Evolutionary conservation across 169 alveolate species (phyloP), one percentile per base, ranked within the genome.

Genomic region (Besnoitia besnoiti): DNA sequence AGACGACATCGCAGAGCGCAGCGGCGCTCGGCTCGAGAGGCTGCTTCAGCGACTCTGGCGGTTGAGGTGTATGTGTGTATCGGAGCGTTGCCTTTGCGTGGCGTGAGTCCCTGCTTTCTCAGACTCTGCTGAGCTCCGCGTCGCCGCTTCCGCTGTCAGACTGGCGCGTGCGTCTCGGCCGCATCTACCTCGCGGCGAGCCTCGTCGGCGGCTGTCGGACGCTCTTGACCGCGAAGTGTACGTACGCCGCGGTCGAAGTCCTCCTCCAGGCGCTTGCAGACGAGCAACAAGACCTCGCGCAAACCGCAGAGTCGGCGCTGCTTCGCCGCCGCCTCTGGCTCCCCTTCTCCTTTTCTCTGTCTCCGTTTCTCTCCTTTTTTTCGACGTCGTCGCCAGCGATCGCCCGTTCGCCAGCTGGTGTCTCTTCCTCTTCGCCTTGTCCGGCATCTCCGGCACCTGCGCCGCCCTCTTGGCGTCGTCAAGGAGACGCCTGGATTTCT

Each of bases 91-190:
- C 55, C 55, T 14, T 5, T 49, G 55, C 55, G 14, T 49, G 55
- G 55, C 14, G 5, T 49, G 55, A 49, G 59, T 49, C 16, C 59
- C 24, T 49, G 7, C 59, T 49, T 16, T 49, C 59, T 49, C 59
- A 73, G 82, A 73, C 27, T n/a, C 82, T 73, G 3, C n/a, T 73
- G 47, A 30, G 46, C 0, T n/a, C 82, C 39, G 14, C 33, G 33
- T 73, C 82, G 5, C 46, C 82, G 39, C 82, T 73, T 19, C 82
- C 82, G 16, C 46, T 73, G 27, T 1, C 7, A 10, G 87, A 77
- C 87, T 77, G 87, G 87, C 87, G 55, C 14, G 59, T 77, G 35
- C 87, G 87, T 40, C 87, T 77, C 14, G 50, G 61, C n/a, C 87
- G 87, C 39, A 51, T 77, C 39, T 42, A 7, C 35, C 87, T 77